A percentile compares a stretch with the other conserved stretches of the same genome.
Conservation (phyloP, 108 stramenopile genomes). For the Conticribra guillardii region DNA sequence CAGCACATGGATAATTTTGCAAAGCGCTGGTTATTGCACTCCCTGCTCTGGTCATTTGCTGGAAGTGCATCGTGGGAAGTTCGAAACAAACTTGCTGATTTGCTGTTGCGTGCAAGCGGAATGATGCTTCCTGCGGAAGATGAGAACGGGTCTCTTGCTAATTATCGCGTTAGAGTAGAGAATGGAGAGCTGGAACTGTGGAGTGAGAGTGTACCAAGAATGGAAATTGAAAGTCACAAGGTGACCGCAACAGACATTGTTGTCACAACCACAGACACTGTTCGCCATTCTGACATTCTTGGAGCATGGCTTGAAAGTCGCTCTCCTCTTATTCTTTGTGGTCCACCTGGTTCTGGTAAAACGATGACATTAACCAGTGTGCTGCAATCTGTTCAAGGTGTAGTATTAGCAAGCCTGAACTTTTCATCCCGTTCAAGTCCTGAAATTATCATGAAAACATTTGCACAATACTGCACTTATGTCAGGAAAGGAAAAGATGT, state of each 20-base stretch:
- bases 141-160: slow-evolving; percentile 60
- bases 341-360: slow-evolving; percentile 97
- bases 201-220: slow-evolving; percentile 90
- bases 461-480: slow-evolving; percentile 94
- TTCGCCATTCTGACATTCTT: slow-evolving; percentile 93
- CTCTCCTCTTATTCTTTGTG: slow-evolving; percentile 94
- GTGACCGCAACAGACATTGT: slow-evolving; percentile 92
- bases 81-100: slow-evolving; percentile 79
- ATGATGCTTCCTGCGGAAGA: slow-evolving; percentile 62
- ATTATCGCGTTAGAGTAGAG: slow-evolving; percentile 89
- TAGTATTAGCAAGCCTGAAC: slow-evolving; percentile 93
- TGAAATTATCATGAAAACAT: slow-evolving; percentile 93
- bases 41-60: slow-evolving; percentile 94
- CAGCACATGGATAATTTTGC: slow-evolving; percentile 95
- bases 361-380: slow-evolving; percentile 98
- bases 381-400: slow-evolving; percentile 90
- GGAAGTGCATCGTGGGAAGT: slow-evolving; percentile 87
- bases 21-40: slow-evolving; percentile 90
- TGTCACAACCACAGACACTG: slow-evolving; percentile 96
- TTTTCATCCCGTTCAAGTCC: slow-evolving; percentile 97
- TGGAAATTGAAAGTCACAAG: slow-evolving; percentile 95
- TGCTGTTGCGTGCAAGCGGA: slow-evolving; percentile 79
- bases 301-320: slow-evolving; percentile 93
- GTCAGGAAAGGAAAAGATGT: slow-evolving; percentile 88
- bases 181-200: slow-evolving; percentile 96